Evolutionary conservation across 495 filamentous ascomycete species (phyloP).

Genomic region (Amniculicola lignicola): DNA sequence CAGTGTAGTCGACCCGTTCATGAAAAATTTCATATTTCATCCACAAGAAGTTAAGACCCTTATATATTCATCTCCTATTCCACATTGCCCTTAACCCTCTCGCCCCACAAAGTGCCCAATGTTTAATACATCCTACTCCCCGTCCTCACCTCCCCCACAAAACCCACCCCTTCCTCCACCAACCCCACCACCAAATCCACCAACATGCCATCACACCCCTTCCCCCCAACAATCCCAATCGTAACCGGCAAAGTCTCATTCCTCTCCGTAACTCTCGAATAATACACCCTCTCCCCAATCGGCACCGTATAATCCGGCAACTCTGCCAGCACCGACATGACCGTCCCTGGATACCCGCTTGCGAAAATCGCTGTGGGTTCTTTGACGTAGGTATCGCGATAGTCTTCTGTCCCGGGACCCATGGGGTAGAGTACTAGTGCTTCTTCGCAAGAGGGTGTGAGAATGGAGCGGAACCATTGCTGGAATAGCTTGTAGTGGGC

Average conservation of each 20-base stretch:
- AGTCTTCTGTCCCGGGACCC: background rate
- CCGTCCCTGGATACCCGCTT: background rate
- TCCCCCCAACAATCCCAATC: background rate
- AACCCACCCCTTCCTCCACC: background rate
- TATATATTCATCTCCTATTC: no score
- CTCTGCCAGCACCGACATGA: background rate
- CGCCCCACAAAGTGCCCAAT: no score
- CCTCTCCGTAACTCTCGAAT: background rate
- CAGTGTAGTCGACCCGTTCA: no score
- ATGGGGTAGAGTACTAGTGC: background rate
- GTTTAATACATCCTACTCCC: background rate
- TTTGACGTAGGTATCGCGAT: background rate
- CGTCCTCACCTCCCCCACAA: background rate
- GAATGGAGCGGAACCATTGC: background rate
- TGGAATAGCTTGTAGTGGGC: background rate
- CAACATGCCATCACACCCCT: constrained; percentile 1
- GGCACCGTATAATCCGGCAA: background rate
- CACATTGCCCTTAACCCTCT: no score
- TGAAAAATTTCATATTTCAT: no score
- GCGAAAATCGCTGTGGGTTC: background rate
- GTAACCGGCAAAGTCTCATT: background rate
- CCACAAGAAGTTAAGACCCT: no score
- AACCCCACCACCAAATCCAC: background rate
- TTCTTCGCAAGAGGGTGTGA: background rate
- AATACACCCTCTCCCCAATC: background rate